Evolutionary conservation across 805 yeast genomes (phyloP), one percentile per base, ranked within the genome.

Genomic region (Candida coquimbonensis): DNA sequence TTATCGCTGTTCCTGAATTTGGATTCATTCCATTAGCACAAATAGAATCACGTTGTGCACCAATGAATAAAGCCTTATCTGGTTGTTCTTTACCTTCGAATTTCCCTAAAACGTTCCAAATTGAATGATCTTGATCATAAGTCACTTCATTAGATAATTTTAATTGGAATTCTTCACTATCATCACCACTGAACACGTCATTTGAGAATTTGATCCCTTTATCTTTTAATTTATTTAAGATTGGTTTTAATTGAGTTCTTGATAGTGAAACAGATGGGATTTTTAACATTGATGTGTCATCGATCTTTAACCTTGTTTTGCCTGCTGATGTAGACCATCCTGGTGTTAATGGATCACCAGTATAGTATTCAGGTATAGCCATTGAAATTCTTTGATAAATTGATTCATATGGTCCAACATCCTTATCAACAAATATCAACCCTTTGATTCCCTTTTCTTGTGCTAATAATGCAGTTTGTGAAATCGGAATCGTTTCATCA

Each of bases 281-380:
- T 16, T 78, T 73, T 1, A 95, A 85, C 2, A 77, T 68, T 6
- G 59, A 60, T 0, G 86, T 75, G 14, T 75, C 65, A 6, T 68
- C 62, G 66, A 79, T 66, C 13, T 63, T 65, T 16, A 68, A 57
- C 45, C 70, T 68, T 14, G 68, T 68, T 39, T 64, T 64, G 45
- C 63, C 61, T 21, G 66, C 68, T 36, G 66, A 66, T 21, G 76
- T 66, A 0, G 82, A 70, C 81, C 83, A 80, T 2, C 95, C 96
- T 0, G 96, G 95, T 3, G 85, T 74, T 33, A 86, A 60, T 4
- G 88, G 76, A 61, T 89, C 93, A 9, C 97, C 97, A 1, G 91
- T 77, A 47, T 78, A 75, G 44, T 64, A 65, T 46, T 81, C 78
- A 0, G 82, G 72, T 33, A 77, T 62, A 0, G 80, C 84, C 6